These are phyloP conservation scores for Clavispora phyllophila DNA, from an alignment of 805 yeast species.

Conservation along the genomic window DNA sequence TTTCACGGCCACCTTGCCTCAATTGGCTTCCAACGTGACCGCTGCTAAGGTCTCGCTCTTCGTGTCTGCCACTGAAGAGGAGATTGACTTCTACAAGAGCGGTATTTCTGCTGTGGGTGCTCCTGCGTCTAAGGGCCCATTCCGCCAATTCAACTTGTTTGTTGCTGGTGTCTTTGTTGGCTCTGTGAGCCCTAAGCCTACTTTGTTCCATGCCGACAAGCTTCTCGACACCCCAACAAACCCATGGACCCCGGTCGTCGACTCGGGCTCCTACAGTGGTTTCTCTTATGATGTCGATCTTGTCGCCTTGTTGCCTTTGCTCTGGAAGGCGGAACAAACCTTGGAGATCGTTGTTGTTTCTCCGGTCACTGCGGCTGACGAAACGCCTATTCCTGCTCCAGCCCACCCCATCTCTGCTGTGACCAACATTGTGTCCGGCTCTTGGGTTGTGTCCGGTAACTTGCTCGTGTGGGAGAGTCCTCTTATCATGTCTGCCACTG, in stretches of 20 bases:
- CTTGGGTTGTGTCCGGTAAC: conserved; percentile 25
- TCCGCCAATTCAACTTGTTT: conserved; percentile 23
- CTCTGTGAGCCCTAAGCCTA: conserved; percentile 24
- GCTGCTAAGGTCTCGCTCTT: conserved; percentile 21
- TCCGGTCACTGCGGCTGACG: conserved; percentile 15
- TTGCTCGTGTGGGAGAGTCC: conserved; percentile 22
- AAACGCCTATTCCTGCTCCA: conserved; percentile 12
- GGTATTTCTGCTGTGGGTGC: conserved; percentile 7
- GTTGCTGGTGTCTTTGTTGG: conserved; percentile 17
- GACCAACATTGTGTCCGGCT: conserved; percentile 11
- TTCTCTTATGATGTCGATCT: conserved; percentile 24
- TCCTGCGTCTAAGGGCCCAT: conserved; percentile 14
- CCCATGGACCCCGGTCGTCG: conserved; percentile 23
- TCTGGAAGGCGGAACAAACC: conserved; percentile 20
- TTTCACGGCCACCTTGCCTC: conserved; percentile 17
- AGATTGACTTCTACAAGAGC: conserved; percentile 18
- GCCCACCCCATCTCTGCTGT: conserved; percentile 15
- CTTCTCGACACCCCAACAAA: conserved; percentile 9
- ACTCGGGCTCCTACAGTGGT: conserved; percentile 22
- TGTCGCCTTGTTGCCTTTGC: conserved; percentile 21
- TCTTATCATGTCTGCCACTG: conserved; percentile 12
- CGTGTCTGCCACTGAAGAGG: conserved; percentile 24
- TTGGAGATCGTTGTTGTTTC: conserved; percentile 22
- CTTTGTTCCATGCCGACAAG: conserved; percentile 21
- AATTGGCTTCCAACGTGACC: conserved; percentile 18